Evolutionary conservation across 257 asterid species (phyloP).

Genomic region (Eustoma russellianum): DNA sequence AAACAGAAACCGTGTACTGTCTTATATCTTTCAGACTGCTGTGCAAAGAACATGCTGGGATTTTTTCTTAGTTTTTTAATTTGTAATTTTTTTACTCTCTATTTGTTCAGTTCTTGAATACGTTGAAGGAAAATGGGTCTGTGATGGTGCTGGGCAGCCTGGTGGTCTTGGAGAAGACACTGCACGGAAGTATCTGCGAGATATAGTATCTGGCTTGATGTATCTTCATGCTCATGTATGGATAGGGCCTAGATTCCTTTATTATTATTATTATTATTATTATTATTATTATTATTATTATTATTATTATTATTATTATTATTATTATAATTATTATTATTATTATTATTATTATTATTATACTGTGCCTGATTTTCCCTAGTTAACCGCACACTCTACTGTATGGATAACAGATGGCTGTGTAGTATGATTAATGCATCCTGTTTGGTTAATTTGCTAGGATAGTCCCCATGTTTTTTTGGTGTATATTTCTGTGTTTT

Average conservation of each 20-base stretch:
- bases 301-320: too few species aligned
- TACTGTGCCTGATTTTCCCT: too few species aligned
- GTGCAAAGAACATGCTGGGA: neutral
- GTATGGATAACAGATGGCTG: too few species aligned
- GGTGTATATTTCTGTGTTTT: too few species aligned
- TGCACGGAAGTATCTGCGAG: conserved; percentile 72
- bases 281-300: too few species aligned
- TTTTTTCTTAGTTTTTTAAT: conserved; percentile 3
- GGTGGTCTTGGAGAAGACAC: conserved; percentile 53
- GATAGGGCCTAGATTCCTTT: neutral
- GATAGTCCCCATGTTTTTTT: too few species aligned
- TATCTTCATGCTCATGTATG: conserved; percentile 98
- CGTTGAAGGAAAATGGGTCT: conserved; percentile 86
- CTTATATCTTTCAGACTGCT: neutral
- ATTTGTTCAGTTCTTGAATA: conserved; percentile 80
- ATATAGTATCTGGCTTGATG: conserved; percentile 81
- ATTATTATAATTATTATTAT: too few species aligned
- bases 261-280: too few species aligned
- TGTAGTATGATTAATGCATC: too few species aligned
- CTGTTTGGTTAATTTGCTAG: too few species aligned
- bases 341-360: too few species aligned
- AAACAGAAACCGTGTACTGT: neutral
- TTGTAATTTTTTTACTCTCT: conserved; percentile 11
- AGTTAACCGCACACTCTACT: too few species aligned
- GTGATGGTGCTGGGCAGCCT: conserved; percentile 73